Evolutionary conservation across 495 filamentous ascomycete species (phyloP).

Genomic region (Aspergillus leporis): DNA sequence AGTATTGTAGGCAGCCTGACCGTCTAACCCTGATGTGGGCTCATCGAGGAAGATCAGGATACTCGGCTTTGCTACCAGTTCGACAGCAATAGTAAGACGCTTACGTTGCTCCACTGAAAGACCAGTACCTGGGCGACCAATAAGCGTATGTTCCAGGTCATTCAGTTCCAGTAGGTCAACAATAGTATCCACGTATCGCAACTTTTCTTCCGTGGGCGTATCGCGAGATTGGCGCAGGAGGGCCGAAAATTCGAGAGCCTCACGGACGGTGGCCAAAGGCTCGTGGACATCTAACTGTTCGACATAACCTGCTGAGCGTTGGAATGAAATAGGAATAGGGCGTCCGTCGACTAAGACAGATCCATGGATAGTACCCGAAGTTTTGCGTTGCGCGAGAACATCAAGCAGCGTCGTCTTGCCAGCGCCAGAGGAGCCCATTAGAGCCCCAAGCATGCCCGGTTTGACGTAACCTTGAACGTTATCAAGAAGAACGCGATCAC

Average conservation of each 20-base stretch:
- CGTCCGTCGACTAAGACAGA: slow-evolving; percentile 86
- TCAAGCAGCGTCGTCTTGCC: slow-evolving; percentile 63
- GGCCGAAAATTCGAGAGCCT: slow-evolving; percentile 62
- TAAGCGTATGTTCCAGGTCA: slow-evolving; percentile 53
- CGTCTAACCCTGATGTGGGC: slow-evolving; percentile 72
- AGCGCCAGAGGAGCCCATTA: slow-evolving; percentile 69
- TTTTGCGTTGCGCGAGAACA: slow-evolving; percentile 65
- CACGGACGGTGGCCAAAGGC: slow-evolving; percentile 59
- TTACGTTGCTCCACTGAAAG: slow-evolving; percentile 63
- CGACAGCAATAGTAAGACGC: slow-evolving; percentile 68
- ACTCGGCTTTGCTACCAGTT: slow-evolving; percentile 65
- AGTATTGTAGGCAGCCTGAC: slow-evolving; percentile 64
- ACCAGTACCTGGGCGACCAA: slow-evolving; percentile 54
- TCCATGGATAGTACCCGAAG: slow-evolving; percentile 82
- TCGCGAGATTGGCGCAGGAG: slow-evolving; percentile 55
- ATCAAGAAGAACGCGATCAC: slow-evolving; percentile 59
- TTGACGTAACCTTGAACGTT: slow-evolving; percentile 89
- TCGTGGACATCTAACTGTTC: slow-evolving; percentile 65
- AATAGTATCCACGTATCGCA: slow-evolving; percentile 60
- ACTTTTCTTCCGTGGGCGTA: slow-evolving; percentile 54
- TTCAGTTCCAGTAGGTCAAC: slow-evolving; percentile 59
- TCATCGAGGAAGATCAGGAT: slow-evolving; percentile 77
- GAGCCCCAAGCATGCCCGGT: slow-evolving; percentile 72
- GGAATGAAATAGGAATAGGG: slow-evolving; percentile 76
- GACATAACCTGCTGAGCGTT: slow-evolving; percentile 63